Evolutionary conservation across 2,329 filamentous ascomycete genomes (phyloP).

Genomic region (Alternaria solani): DNA sequence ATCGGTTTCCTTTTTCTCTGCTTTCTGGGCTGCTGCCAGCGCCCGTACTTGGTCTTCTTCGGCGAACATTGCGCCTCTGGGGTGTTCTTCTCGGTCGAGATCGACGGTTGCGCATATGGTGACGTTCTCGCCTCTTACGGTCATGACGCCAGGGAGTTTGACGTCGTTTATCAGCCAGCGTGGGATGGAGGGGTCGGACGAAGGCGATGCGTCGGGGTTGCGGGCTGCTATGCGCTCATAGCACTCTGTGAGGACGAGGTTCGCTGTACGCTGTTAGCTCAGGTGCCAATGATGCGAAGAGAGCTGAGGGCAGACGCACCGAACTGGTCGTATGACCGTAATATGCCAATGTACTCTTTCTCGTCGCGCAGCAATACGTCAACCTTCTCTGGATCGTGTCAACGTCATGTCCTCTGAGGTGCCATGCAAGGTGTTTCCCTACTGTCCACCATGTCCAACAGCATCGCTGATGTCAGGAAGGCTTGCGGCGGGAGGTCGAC

Average conservation of each 20-base stretch:
- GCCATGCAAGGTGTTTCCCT: constrained; percentile 18
- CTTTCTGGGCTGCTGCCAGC: constrained; percentile 76
- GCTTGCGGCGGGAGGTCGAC: constrained; percentile 81
- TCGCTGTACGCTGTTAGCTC: constrained; percentile 67
- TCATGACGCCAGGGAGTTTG: constrained; percentile 82
- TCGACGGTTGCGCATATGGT: constrained; percentile 94
- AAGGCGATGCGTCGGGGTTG: constrained; percentile 48
- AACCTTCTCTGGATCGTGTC: constrained; percentile 78
- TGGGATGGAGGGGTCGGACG: constrained; percentile 32
- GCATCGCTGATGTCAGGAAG: constrained; percentile 96
- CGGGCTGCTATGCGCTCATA: constrained; percentile 84
- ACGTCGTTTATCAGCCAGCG: constrained; percentile 81
- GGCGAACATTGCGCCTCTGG: constrained; percentile 74
- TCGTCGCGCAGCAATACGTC: constrained; percentile 91
- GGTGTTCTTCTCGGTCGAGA: constrained; percentile 91
- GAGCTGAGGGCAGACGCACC: constrained; percentile 62
- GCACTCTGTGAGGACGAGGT: constrained; percentile 92
- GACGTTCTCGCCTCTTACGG: constrained; percentile 97
- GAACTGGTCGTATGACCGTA: constrained; percentile 98
- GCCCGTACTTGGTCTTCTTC: constrained; percentile 74
- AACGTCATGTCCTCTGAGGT: constrained; percentile 16
- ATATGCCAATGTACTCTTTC: constrained; percentile 88
- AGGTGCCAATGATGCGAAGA: not conserved
- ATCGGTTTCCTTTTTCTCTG: constrained; percentile 68
- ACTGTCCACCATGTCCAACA: constrained; percentile 98